Evolutionary conservation across 768 basidiomycete genomes (phyloP), one percentile per base, ranked within the genome.

Genomic region (Leucocoprinus sp.): DNA sequence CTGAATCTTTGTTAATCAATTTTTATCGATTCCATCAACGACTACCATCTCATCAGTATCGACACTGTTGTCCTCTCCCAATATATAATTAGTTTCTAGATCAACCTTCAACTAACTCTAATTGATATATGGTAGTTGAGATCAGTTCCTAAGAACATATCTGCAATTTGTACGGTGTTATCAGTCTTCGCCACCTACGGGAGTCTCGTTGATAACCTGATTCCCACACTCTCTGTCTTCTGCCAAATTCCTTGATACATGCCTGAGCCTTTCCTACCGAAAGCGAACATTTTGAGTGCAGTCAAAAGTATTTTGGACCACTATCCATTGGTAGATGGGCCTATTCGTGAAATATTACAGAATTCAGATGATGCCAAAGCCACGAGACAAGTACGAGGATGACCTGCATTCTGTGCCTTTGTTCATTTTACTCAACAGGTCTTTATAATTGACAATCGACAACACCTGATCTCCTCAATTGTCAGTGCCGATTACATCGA

Each of bases 291-390:
- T 5, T 3, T 2, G 2, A 42, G 37, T 17, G 34, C 40, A n/a
- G 36, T 48, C 40, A 42, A 41, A 34, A 48, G 37, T 19, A 71
- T 75, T 2, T 49, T 74, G 0, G 57, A 60, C 0, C 59, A 56
- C 1, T 75, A 75, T 50, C 71, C 71, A 0, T 67, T 66, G 35
- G 67, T 68, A 4, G 58, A 67, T 22, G 68, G 69, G 0, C 48
- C 72, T 1, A 55, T 75, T 15, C 62, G 70, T 2, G 74, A 76
- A 43, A 24, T 73, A 0, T 22, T 72, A 1, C 70, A 72, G 53
- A 76, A 76, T 40, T 70, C 72, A 0, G 71, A 75, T 34, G 74
- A 76, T 52, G 71, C 73, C 0, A 55, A 61, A 11, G 74, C 71
- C 8, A 58, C 56, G 2, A 60, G 60, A 22, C 71, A 72, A 60